Evolutionary conservation across 305 asterid genomes (phyloP).

Genomic region (Plantago coronopus): DNA sequence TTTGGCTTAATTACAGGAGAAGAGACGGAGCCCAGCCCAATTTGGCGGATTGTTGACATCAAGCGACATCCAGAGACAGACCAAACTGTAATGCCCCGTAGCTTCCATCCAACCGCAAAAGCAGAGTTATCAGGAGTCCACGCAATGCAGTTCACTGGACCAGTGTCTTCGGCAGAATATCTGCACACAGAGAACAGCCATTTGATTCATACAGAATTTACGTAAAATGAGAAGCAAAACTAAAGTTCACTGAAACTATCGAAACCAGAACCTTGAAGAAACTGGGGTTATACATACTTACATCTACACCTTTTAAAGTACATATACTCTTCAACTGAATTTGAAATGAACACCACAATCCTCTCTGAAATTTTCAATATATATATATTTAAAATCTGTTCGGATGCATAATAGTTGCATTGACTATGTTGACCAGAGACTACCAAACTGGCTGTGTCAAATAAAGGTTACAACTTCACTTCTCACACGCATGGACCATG

Average conservation of each 20-base stretch:
- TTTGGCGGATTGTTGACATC: slow-evolving; percentile 96
- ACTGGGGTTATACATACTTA: not conserved
- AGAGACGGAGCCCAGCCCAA: slow-evolving; percentile 83
- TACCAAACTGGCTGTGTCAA: not conserved
- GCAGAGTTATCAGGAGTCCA: slow-evolving; percentile 98
- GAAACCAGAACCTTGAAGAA: slow-evolving; percentile 9
- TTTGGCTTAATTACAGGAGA: slow-evolving; percentile 83
- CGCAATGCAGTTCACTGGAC: slow-evolving; percentile 90
- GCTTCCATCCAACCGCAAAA: slow-evolving; percentile 99
- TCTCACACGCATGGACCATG: not conserved
- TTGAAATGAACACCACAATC: not conserved
- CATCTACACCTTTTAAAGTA: not conserved
- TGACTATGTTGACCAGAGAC: not conserved
- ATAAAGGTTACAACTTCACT: slow-evolving; percentile 12
- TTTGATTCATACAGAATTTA: slow-evolving; percentile 22
- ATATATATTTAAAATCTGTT: not conserved
- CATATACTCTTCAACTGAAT: not conserved
- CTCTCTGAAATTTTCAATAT: slow-evolving; percentile 13
- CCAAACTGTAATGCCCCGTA: slow-evolving; percentile 97
- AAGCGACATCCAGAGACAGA: slow-evolving; percentile 99
- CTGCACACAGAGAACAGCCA: slow-evolving; percentile 37
- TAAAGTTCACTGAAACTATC: slow-evolving; percentile 2
- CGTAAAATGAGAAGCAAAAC: slow-evolving; percentile 1
- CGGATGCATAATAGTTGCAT: not conserved
- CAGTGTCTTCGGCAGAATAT: slow-evolving; percentile 89